Evolutionary conservation across 768 basidiomycete species (phyloP), one percentile per base, ranked within the genome.

Genomic region (Chalciporus piperatus): DNA sequence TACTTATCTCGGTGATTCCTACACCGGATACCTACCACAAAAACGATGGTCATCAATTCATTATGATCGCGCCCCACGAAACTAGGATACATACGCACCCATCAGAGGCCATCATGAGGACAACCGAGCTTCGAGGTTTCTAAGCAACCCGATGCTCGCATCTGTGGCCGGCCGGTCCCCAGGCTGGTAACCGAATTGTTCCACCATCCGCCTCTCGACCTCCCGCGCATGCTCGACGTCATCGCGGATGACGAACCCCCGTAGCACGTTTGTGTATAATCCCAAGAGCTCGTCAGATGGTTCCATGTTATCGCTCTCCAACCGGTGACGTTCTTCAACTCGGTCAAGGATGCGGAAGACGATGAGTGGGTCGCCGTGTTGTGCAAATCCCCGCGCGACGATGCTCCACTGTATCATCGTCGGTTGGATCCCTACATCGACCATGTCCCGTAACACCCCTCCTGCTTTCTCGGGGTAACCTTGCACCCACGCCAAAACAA

Each of bases 361-460:
- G 9, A 65, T 59, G 1, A 9, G 13, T 0, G 66, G 57, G 33
- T 78, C 68, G 1, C 74, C 77, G 14, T 49, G 45, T 14, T 69
- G 63, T 13, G 79, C 78, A 56, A 76, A 83, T 11, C 65, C 66
- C 2, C 76, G 73, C 0, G 76, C 77, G 28, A 82, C 59, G 27
- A 77, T 72, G n/a, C 78, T 77, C 59, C 77, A 77, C 33, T 80
- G 76, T n/a, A 76, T 63, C 7, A 73, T 58, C 20, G 65, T 66
- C 0, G 84, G 84, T 6, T 59, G 46, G 25, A 87, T 54, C 4
- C 76, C 77, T 0, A 77, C 59, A 7, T 58, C 45, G 4, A 71
- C 41, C 81, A 87, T 84, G 59, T 86, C 82, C n/a, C 55, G 56
- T 35, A 87, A 45, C 17, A 85, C 70, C 19, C 57, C 52, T 0